Percentiles rank a stretch among this genome's conserved stretches.
Evolutionary conservation across 2,329 filamentous ascomycete species (phyloP).

Genomic region (Aspergillus sergii): DNA sequence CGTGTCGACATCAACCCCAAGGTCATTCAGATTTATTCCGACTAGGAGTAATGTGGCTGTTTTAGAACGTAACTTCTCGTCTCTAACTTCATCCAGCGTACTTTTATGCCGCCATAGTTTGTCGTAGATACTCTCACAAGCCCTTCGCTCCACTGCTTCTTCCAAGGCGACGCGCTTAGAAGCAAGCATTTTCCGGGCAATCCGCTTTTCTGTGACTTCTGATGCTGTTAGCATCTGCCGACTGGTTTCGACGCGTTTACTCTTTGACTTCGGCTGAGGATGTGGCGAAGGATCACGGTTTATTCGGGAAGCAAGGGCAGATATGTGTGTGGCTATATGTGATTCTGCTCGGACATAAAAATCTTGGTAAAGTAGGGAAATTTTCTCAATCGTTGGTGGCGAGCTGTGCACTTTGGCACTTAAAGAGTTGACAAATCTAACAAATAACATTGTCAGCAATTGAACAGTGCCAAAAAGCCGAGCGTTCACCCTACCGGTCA

Average conservation of each 20-base stretch:
- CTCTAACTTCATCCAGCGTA: slow-evolving; percentile 90
- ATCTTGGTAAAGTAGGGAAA: slow-evolving; percentile 88
- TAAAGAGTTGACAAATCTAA: slow-evolving; percentile 86
- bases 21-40: slow-evolving; percentile 82
- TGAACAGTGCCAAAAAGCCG: too few relatives aligned
- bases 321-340: slow-evolving; percentile 86
- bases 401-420: slow-evolving; percentile 82
- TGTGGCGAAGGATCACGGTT: slow-evolving; percentile 67
- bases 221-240: slow-evolving; percentile 90
- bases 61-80: slow-evolving; percentile 91
- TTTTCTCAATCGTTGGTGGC: slow-evolving; percentile 78
- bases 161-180: slow-evolving; percentile 76
- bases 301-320: slow-evolving; percentile 73
- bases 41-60: slow-evolving; percentile 89
- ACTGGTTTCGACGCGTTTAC: slow-evolving; percentile 47
- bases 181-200: slow-evolving; percentile 75
- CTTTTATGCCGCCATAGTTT: slow-evolving; percentile 88
- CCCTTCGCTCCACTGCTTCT: slow-evolving; percentile 84
- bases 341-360: slow-evolving; percentile 82
- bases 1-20: slow-evolving; percentile 73
- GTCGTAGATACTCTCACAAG: slow-evolving; percentile 83
- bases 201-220: slow-evolving; percentile 79
- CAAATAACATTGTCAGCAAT: slow-evolving; percentile 9
- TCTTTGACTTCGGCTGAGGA: slow-evolving; percentile 57
- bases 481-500: slow-evolving; percentile 65